Evolutionary conservation across 441 rosid species (phyloP), one percentile per base, ranked within the genome.

Genomic region (Corymbia citriodora): DNA sequence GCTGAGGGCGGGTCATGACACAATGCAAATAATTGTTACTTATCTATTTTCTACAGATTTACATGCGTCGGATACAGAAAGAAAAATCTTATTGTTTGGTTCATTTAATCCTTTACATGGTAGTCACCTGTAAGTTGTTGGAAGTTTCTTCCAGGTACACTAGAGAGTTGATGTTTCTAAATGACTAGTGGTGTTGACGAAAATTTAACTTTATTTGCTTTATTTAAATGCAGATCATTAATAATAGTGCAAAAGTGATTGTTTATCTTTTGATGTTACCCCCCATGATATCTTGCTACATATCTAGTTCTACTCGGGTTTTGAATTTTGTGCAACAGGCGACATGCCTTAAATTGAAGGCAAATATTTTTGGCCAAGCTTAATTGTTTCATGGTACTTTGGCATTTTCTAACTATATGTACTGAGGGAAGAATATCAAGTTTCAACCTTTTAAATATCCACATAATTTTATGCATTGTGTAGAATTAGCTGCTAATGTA

Each of bases 91-190:
- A 91, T 95, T 96, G 79, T 90, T 99, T 91, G 99, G 99, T 91
- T 97, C 98, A 45, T 98, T 98, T 93, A 96, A 98, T 89, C 99
- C 99, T 16, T 93, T 97, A 92, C 99, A 98, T 82, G 96, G 96
- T 25, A 99, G 97, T 74, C 99, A 97, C 92, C 94, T 96, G 91
- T 33, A 93, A 96, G 96, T 99, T 98, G 89, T 92, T 98, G 95
- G 98, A 98, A 92, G 99, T 92, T 90, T 98, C 99, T 87, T 93
- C 95, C 89, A 96, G 99, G 99, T 97, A 94, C 36, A 87, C 91
- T 33, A 33, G 88, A 33, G 88, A 82, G 65, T 53, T 53, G 54
- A 87, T 79, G 9, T 55, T 81, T 88, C 72, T 61, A 63, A 18
- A 23, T 10, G 79, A 49, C 85, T 21, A 29, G 18, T 55, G 40